These are phyloP conservation scores for Durusdinium trenchii DNA, from an alignment of 73 alveolate genomes.

Conservation along the genomic window DNA sequence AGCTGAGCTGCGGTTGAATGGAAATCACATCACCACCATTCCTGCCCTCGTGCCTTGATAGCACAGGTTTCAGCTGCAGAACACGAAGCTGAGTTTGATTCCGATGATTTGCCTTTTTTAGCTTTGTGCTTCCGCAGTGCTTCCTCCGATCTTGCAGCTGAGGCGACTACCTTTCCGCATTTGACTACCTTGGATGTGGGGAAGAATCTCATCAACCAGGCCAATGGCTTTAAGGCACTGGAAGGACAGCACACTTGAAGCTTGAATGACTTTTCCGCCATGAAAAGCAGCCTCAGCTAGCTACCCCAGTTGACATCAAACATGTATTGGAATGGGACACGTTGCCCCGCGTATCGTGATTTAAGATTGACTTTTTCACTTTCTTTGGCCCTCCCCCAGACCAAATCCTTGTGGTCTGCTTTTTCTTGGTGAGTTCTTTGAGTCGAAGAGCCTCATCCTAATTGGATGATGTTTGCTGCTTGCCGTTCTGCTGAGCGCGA, in stretches of 20 bases:
- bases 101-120: background rate
- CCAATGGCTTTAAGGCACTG: slow-evolving; percentile 37
- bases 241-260: background rate
- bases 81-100: background rate
- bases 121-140: background rate
- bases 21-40: slow-evolving; percentile 40
- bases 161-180: slow-evolving; percentile 43
- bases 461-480: too few species aligned
- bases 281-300: too few species aligned
- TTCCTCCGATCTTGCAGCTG: background rate
- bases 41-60: background rate
- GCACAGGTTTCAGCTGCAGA: background rate
- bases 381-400: too few species aligned
- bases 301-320: too few species aligned
- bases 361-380: background rate
- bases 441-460: too few species aligned
- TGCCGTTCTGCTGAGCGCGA: too few species aligned
- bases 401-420: too few species aligned
- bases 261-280: background rate
- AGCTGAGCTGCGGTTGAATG: slow-evolving; percentile 77
- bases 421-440: too few species aligned
- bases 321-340: background rate
- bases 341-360: background rate
- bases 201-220: slow-evolving; percentile 68
- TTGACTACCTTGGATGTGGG: slow-evolving; percentile 79